A percentile compares a stretch with the other conserved stretches of the same genome.
phyloP scores from a whole-genome alignment of 2,329 filamentous ascomycete genomes.

The Lachnellula subtilissima region DNA sequence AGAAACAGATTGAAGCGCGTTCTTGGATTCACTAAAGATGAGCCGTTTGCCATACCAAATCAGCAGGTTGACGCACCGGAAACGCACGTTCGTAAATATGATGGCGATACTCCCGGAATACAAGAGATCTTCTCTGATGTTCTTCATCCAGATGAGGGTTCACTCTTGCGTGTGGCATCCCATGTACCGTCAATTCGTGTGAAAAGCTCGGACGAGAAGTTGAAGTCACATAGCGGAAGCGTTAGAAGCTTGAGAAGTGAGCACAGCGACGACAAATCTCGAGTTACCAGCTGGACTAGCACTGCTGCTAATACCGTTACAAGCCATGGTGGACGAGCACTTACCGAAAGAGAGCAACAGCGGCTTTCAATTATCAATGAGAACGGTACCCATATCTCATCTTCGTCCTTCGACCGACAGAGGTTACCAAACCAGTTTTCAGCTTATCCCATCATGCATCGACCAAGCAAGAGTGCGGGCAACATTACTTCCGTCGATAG shows the following conservation, averaged over 20 bases:
- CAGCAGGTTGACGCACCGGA: slow-evolving; percentile 48
- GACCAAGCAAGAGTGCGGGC: slow-evolving; percentile 10
- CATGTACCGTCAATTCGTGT: slow-evolving; percentile 47
- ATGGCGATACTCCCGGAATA: slow-evolving; percentile 22
- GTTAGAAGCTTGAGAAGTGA: slow-evolving; percentile 43
- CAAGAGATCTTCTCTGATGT: slow-evolving; percentile 33
- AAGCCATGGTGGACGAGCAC: slow-evolving; percentile 29
- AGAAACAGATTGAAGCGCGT: slow-evolving; percentile 57
- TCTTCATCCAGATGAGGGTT: slow-evolving; percentile 37
- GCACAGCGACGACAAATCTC: slow-evolving; percentile 49
- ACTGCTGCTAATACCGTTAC: slow-evolving; percentile 53
- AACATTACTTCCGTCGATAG: slow-evolving; percentile 42
- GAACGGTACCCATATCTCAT: slow-evolving; percentile 41
- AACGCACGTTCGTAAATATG: slow-evolving; percentile 27
- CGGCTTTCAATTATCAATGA: slow-evolving; percentile 63
- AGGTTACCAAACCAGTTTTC: slow-evolving; percentile 26
- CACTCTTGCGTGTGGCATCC: slow-evolving; percentile 45
- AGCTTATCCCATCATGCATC: slow-evolving; percentile 22
- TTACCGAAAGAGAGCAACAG: slow-evolving; percentile 45
- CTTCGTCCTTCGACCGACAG: slow-evolving; percentile 33
- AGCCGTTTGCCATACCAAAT: slow-evolving; percentile 37
- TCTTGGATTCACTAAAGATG: slow-evolving; percentile 42
- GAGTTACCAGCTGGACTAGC: slow-evolving; percentile 69
- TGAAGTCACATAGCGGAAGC: slow-evolving; percentile 51
- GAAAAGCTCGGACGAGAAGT: slow-evolving; percentile 41